Percentiles rank a stretch among this genome's conserved stretches.
Conservation (phyloP, 305 asterid genomes). For the Fraxinus dipetala region DNA sequence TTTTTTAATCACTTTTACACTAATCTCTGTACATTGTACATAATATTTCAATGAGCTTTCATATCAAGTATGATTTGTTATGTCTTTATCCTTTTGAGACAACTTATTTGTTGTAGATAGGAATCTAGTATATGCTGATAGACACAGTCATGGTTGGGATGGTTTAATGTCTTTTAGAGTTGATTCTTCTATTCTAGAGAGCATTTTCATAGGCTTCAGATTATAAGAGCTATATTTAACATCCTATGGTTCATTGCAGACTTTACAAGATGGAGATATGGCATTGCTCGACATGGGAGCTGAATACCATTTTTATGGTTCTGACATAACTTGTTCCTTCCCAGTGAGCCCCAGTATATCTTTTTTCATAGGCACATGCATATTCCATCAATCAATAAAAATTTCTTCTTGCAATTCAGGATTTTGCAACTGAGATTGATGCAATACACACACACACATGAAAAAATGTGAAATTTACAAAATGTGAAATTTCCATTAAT, state of each 20-base stretch:
- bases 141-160: neutral
- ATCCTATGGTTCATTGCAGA: constrained; percentile 38
- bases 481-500: neutral
- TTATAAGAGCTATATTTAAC: constrained; percentile 17
- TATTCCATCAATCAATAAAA: neutral
- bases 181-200: neutral
- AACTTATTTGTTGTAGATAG: neutral
- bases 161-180: neutral
- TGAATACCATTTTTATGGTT: constrained; percentile 90
- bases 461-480: constrained; percentile 2
- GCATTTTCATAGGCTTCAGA: constrained; percentile 1
- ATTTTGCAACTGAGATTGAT: constrained; percentile 6
- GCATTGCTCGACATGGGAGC: constrained; percentile 98
- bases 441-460: constrained; percentile 7
- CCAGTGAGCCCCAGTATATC: constrained; percentile 55
- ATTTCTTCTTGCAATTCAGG: constrained; percentile 17
- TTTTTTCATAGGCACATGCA: neutral
- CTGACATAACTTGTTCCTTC: constrained; percentile 94
- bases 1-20: neutral
- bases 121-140: neutral
- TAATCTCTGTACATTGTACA: neutral
- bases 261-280: constrained; percentile 84
- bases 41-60: neutral
- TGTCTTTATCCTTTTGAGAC: neutral
- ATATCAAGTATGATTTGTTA: neutral